Evolutionary conservation across 2,329 filamentous ascomycete genomes (phyloP).

Genomic region (Talaromyces sp.): DNA sequence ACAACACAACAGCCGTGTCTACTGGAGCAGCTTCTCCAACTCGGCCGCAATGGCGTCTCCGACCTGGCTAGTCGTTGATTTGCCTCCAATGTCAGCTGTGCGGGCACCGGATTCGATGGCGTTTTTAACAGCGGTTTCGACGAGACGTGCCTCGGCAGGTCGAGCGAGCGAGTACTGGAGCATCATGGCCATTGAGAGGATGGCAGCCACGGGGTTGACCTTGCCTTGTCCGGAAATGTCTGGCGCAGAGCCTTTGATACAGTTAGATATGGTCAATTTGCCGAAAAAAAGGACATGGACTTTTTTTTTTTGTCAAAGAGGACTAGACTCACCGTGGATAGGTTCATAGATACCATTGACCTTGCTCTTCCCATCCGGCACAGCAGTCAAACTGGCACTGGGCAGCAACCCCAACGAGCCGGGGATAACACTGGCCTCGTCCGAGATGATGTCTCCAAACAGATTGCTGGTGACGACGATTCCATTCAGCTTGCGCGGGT

Average conservation of each 20-base stretch:
- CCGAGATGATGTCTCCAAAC: conserved; percentile 92
- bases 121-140: conserved; percentile 74
- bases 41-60: conserved; percentile 76
- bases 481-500: conserved; percentile 79
- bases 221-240: conserved; percentile 90
- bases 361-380: conserved; percentile 76
- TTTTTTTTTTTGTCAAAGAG: neutral
- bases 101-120: conserved; percentile 73
- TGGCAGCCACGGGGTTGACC: conserved; percentile 87
- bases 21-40: conserved; percentile 60
- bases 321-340: conserved; percentile 67
- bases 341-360: conserved; percentile 97
- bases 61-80: conserved; percentile 66
- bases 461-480: conserved; percentile 90
- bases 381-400: conserved; percentile 77
- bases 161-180: conserved; percentile 85
- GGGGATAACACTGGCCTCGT: conserved; percentile 92
- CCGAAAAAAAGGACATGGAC: neutral
- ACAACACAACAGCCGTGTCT: neutral
- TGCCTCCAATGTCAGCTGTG: conserved; percentile 82
- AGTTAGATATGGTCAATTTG: neutral
- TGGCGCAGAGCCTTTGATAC: conserved; percentile 66
- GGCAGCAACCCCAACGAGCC: conserved; percentile 84
- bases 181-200: conserved; percentile 93
- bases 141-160: conserved; percentile 66